These are phyloP conservation scores for Metschnikowia vanudenii DNA, from an alignment of 805 yeast genomes.

Conservation along the genomic window DNA sequence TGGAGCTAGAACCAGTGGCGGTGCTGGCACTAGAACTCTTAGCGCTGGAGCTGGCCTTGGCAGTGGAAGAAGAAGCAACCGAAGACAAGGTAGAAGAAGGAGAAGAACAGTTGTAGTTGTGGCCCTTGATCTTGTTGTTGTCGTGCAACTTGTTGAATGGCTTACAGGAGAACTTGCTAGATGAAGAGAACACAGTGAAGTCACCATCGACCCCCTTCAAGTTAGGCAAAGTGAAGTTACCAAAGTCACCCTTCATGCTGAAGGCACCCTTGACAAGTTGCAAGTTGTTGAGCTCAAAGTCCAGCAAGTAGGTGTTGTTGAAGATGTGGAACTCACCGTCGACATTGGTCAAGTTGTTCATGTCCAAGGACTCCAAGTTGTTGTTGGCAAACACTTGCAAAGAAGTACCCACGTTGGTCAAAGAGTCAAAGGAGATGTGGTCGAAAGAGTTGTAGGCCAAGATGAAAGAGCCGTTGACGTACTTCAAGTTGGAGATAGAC, in stretches of 20 bases:
- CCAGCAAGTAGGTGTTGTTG: slow-evolving; percentile 41
- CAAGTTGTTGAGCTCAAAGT: slow-evolving; percentile 30
- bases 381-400: slow-evolving; percentile 43
- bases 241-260: slow-evolving; percentile 36
- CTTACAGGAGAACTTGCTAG: slow-evolving; percentile 38
- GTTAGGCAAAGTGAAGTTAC: slow-evolving; percentile 38
- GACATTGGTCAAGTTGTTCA: slow-evolving; percentile 31
- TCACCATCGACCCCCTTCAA: slow-evolving; percentile 44
- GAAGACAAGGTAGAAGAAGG: slow-evolving; percentile 26
- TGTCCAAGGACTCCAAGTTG: slow-evolving; percentile 32
- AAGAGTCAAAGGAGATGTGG: slow-evolving; percentile 27
- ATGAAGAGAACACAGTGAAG: slow-evolving; percentile 34
- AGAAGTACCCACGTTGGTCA: slow-evolving; percentile 39
- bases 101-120: slow-evolving; percentile 42
- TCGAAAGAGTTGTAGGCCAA: slow-evolving; percentile 42
- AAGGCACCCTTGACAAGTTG: slow-evolving; percentile 41
- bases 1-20: slow-evolving; percentile 1
- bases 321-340: slow-evolving; percentile 42
- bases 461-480: slow-evolving; percentile 41
- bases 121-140: slow-evolving; percentile 39
- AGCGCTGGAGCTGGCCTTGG: slow-evolving; percentile 16
- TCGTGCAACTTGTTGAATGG: slow-evolving; percentile 34
- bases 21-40: slow-evolving; percentile 18
- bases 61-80: slow-evolving; percentile 13
- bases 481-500: slow-evolving; percentile 31